phyloP scores from a whole-genome alignment of 495 filamentous ascomycete species.

The Pyrenopolyporus hunteri region DNA sequence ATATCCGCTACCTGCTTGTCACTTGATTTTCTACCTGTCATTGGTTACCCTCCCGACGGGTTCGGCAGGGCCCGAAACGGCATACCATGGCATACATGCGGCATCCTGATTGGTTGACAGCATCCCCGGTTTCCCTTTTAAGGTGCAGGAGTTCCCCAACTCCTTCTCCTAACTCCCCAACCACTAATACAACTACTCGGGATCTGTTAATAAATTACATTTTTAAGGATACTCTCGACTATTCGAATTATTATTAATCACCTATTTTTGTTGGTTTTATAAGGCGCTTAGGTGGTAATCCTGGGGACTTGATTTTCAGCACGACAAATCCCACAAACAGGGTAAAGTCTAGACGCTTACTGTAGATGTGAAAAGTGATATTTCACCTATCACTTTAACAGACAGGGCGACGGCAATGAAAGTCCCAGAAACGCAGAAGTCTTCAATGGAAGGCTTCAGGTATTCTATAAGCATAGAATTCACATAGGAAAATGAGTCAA shows the following conservation, averaged over 20 bases:
- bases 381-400: not conserved
- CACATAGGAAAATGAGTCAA: no score
- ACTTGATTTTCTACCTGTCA: not conserved
- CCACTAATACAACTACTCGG: no score
- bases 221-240: no score
- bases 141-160: conserved; percentile 21
- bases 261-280: no score
- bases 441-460: no score
- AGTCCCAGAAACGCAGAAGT: not conserved
- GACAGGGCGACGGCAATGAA: not conserved
- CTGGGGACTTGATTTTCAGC: not conserved
- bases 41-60: conserved; percentile 20
- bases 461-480: no score
- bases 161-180: not conserved
- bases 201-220: no score
- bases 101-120: conserved; percentile 17
- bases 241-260: no score
- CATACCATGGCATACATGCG: not conserved
- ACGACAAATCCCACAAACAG: not conserved
- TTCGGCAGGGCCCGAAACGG: conserved; percentile 3
- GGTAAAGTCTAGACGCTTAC: not conserved
- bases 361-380: not conserved
- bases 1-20: not conserved
- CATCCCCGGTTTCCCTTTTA: conserved; percentile 14
- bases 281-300: no score